Conservation (phyloP, 768 basidiomycete genomes). For the Naganishia kalamii region DNA sequence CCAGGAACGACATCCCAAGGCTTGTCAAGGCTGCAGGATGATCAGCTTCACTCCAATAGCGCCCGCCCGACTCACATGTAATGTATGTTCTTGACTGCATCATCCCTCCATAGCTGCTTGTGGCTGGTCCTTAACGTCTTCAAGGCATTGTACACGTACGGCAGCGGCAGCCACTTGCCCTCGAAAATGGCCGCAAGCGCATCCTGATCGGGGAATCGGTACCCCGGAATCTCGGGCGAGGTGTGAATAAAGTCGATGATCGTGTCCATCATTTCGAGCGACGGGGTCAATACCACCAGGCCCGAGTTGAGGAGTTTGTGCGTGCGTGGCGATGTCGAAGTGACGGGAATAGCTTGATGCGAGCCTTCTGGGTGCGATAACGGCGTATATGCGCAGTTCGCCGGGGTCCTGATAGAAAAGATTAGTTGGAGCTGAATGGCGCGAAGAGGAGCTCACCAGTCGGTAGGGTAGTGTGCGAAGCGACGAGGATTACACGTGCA, state of each 20-base stretch:
- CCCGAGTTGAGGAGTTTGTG: constrained; percentile 84
- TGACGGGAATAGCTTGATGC: constrained; percentile 47
- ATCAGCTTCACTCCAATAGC: background rate
- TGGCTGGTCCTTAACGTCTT: constrained; percentile 72
- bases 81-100: constrained; percentile 64
- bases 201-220: constrained; percentile 88
- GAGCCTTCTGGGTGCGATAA: constrained; percentile 50
- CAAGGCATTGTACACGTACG: constrained; percentile 62
- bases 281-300: constrained; percentile 74
- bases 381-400: constrained; percentile 75
- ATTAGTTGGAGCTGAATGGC: background rate
- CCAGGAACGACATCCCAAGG: constrained; percentile 39
- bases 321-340: constrained; percentile 58
- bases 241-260: constrained; percentile 59
- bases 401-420: constrained; percentile 63
- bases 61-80: constrained; percentile 39
- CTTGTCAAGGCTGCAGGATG: constrained; percentile 38
- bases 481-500: constrained; percentile 91
- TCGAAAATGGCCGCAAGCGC: constrained; percentile 72
- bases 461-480: constrained; percentile 73
- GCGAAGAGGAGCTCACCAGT: constrained; percentile 57
- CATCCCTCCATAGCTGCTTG: constrained; percentile 70
- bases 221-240: constrained; percentile 54
- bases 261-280: constrained; percentile 52
- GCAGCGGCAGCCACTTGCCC: constrained; percentile 48